These are phyloP conservation scores for Claviceps pazoutovae DNA, from an alignment of 2,329 filamentous ascomycete species.

Conservation along the genomic window DNA sequence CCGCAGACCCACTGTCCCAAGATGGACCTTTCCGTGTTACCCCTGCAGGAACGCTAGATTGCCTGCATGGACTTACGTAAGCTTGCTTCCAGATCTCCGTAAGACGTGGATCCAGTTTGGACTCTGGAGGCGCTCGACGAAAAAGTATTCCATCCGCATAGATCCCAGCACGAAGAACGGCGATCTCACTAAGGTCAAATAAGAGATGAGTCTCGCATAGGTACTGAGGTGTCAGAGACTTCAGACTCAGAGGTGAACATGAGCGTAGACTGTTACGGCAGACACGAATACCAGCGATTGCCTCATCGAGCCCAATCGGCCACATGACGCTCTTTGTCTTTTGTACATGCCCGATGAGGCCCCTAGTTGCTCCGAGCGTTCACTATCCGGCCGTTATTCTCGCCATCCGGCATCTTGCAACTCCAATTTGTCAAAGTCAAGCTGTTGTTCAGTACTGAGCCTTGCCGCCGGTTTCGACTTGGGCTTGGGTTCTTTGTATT, in stretches of 20 bases:
- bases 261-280: not conserved
- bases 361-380: slow-evolving; percentile 19
- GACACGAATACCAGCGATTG: slow-evolving; percentile 12
- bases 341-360: slow-evolving; percentile 19
- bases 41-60: not conserved
- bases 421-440: slow-evolving; percentile 10
- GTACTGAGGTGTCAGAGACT: too few species aligned
- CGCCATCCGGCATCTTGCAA: slow-evolving; percentile 11
- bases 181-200: too few species aligned
- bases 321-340: slow-evolving; percentile 24
- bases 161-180: too few species aligned
- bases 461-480: not conserved
- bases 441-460: slow-evolving; percentile 9
- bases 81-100: too few species aligned
- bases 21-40: slow-evolving; percentile 2
- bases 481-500: slow-evolving; percentile 4
- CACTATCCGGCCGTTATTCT: slow-evolving; percentile 18
- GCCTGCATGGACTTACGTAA: not conserved
- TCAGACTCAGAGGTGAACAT: slow-evolving; percentile 11
- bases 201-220: too few species aligned
- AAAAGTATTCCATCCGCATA: too few species aligned
- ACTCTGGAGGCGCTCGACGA: too few species aligned
- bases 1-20: slow-evolving; percentile 18
- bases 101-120: too few species aligned
- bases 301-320: slow-evolving; percentile 24